Conservation (phyloP, 768 basidiomycete genomes). For the Suillus variegatus region DNA sequence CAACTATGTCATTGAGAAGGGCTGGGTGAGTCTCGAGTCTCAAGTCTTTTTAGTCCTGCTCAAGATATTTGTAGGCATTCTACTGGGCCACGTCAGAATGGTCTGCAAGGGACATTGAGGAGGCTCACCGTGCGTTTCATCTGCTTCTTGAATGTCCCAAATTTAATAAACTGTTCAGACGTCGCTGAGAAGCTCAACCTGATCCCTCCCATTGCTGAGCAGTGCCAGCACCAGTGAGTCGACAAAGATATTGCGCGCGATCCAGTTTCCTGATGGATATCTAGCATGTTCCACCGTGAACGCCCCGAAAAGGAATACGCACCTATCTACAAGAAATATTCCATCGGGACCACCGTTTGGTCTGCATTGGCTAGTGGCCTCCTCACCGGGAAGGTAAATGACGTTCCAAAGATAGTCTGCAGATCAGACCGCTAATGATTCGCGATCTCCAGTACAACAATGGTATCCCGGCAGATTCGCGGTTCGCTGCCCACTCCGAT, state of each 20-base stretch:
- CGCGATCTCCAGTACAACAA: conserved; percentile 41
- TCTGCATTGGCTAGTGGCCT: conserved; percentile 56
- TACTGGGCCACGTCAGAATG: conserved; percentile 59
- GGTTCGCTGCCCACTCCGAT: conserved; percentile 48
- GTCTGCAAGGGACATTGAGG: conserved; percentile 51
- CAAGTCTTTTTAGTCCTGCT: not conserved
- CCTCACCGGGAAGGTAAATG: conserved; percentile 51
- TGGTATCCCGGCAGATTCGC: conserved; percentile 52
- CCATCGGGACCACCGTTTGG: conserved; percentile 53
- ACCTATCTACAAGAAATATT: conserved; percentile 47
- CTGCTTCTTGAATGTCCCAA: not conserved
- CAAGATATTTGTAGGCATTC: conserved; percentile 30
- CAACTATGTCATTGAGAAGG: conserved; percentile 52
- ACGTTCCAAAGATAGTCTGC: not conserved
- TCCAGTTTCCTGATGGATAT: conserved; percentile 7
- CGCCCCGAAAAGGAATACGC: conserved; percentile 56
- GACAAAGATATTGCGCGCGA: not conserved
- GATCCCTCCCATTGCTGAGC: conserved; percentile 52
- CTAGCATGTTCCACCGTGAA: conserved; percentile 53
- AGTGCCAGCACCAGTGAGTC: conserved; percentile 47
- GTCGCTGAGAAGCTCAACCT: conserved; percentile 53
- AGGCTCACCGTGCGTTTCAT: conserved; percentile 36
- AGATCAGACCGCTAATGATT: not conserved
- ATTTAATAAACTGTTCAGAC: conserved; percentile 26
- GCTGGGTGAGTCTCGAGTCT: conserved; percentile 35